Conservation (phyloP, 2,329 filamentous ascomycete species). For the Phoma sp. region DNA sequence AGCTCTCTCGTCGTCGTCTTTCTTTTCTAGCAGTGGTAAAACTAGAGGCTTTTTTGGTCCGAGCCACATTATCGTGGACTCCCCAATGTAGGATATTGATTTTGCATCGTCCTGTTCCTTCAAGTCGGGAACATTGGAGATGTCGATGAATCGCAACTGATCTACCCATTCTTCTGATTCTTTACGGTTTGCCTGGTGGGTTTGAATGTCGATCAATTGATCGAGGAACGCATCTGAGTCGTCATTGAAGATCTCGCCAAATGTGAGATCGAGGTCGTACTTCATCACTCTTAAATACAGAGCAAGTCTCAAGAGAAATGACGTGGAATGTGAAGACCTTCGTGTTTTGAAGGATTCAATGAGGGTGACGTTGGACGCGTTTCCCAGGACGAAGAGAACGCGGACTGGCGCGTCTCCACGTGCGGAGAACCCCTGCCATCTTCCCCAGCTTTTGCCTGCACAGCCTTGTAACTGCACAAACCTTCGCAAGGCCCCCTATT, state of each 20-base stretch:
- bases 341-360: background rate
- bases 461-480: background rate
- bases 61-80: background rate
- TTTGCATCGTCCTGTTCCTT: background rate
- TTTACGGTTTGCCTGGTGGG: slow-evolving; percentile 10
- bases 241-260: slow-evolving; percentile 25
- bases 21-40: slow-evolving; percentile 6
- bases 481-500: background rate
- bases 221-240: slow-evolving; percentile 14
- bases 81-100: background rate
- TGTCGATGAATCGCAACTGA: slow-evolving; percentile 22
- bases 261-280: slow-evolving; percentile 23
- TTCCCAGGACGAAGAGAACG: background rate
- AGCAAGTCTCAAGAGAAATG: background rate
- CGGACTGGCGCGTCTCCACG: background rate
- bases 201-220: slow-evolving; percentile 24
- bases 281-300: slow-evolving; percentile 7
- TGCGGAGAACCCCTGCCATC: background rate
- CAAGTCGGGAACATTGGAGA: slow-evolving; percentile 15
- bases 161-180: slow-evolving; percentile 19
- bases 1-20: slow-evolving; percentile 1
- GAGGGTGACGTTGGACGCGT: background rate
- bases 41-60: background rate
- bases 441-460: background rate
- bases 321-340: background rate